phyloP scores from a whole-genome alignment of 306 rosid species.

The Prunus persica region DNA sequence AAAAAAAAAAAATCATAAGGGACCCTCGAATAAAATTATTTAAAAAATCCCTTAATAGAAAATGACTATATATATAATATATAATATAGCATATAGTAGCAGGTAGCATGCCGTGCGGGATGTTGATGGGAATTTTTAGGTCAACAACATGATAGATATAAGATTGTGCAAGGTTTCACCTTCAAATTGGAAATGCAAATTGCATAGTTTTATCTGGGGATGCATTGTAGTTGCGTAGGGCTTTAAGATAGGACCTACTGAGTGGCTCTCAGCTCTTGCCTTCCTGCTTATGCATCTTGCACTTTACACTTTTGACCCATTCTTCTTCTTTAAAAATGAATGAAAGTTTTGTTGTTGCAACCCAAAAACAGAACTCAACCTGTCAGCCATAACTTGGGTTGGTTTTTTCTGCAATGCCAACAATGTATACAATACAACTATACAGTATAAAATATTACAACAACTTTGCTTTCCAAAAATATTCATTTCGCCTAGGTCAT shows the following conservation, averaged over 20 bases:
- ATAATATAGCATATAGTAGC: no score
- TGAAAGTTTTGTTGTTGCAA: neutral
- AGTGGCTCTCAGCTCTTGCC: neutral
- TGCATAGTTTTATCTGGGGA: neutral
- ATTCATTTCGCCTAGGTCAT: no score
- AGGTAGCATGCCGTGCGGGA: neutral
- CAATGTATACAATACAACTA: no score
- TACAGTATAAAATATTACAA: no score
- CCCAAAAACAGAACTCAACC: neutral
- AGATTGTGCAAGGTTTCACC: neutral
- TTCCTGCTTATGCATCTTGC: neutral
- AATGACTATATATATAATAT: no score
- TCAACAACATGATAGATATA: neutral
- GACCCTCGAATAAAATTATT: no score
- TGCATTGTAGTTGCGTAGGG: neutral
- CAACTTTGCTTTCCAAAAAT: no score
- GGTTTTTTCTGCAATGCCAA: neutral
- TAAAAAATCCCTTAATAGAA: no score
- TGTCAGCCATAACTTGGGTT: neutral
- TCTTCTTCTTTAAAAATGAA: neutral
- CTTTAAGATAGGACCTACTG: neutral
- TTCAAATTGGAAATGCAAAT: neutral
- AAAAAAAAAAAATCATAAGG: accelerated
- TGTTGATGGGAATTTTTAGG: neutral
- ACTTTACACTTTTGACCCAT: neutral